phyloP scores from a whole-genome alignment of 1,284 basidiomycete genomes.

The Rhodotorula glutinis region DNA sequence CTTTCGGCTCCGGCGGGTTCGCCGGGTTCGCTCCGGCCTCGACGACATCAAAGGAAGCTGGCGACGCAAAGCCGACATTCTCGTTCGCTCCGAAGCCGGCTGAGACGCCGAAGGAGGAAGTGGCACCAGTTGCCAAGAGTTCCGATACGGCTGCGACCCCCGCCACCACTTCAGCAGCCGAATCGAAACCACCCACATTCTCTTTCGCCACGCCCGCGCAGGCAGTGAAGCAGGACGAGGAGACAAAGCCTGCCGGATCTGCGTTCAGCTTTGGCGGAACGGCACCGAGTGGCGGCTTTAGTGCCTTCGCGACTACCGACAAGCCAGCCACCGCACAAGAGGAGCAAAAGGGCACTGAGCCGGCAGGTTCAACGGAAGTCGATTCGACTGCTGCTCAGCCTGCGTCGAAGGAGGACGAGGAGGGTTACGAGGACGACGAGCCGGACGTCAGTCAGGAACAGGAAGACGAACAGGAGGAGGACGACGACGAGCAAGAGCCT shows the following conservation, averaged over 20 bases:
- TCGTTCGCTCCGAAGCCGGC: conserved; percentile 13
- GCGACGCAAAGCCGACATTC: conserved; percentile 4
- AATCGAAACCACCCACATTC: background rate
- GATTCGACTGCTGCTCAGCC: background rate
- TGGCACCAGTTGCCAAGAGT: background rate
- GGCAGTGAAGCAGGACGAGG: background rate
- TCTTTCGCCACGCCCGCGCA: background rate
- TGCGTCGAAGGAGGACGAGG: background rate
- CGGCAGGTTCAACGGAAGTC: background rate
- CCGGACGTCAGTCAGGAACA: background rate
- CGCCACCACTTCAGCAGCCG: background rate
- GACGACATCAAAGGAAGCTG: background rate
- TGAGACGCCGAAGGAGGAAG: background rate
- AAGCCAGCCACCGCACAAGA: too few species aligned
- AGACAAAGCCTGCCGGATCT: background rate
- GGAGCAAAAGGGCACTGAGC: background rate
- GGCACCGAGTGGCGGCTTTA: background rate
- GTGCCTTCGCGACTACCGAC: background rate
- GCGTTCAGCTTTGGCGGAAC: conserved; percentile 2
- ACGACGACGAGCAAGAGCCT: background rate
- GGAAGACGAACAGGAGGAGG: background rate
- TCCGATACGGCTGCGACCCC: background rate
- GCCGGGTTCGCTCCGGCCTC: background rate
- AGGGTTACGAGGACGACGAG: background rate
- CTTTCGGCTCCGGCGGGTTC: conserved; percentile 15